Evolutionary conservation across 2,329 filamentous ascomycete genomes (phyloP).

Genomic region (Penicillium sp.): DNA sequence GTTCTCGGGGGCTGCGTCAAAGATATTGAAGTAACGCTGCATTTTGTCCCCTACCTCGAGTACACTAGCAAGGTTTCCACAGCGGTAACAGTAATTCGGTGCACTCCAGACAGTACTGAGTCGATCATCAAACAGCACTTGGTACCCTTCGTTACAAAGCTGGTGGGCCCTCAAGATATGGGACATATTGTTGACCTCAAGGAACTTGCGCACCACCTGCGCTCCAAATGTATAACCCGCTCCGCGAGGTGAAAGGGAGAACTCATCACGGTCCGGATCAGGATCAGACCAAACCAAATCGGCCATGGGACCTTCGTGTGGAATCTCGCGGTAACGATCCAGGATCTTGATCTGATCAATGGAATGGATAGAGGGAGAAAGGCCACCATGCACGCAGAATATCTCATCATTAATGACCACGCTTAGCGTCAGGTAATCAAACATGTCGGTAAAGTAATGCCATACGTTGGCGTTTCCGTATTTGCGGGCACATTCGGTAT

Average conservation of each 20-base stretch:
- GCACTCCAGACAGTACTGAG: constrained; percentile 98
- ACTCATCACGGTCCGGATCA: constrained; percentile 96
- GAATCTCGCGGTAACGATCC: constrained; percentile 96
- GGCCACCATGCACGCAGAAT: constrained; percentile 95
- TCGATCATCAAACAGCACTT: constrained; percentile 92
- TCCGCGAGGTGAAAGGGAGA: constrained; percentile 88
- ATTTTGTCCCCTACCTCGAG: constrained; percentile 93
- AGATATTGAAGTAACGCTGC: constrained; percentile 96
- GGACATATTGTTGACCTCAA: constrained; percentile 96
- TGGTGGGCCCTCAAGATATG: constrained; percentile 98
- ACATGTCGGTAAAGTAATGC: constrained; percentile 99
- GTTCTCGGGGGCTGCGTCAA: constrained; percentile 91
- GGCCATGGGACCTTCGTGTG: constrained; percentile 99
- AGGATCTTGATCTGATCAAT: constrained; percentile 99
- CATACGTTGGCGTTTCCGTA: constrained; percentile 98
- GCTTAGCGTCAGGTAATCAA: constrained; percentile 94
- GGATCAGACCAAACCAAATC: constrained; percentile 98
- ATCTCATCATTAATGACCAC: constrained; percentile 99
- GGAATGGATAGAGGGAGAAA: constrained; percentile 90
- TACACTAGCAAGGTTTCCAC: constrained; percentile 96
- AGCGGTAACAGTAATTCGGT: constrained; percentile 93
- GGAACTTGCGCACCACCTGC: constrained; percentile 97
- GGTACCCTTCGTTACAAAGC: constrained; percentile 96
- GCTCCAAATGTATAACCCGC: constrained; percentile 97
- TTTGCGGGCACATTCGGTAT: constrained; percentile 96